Base-by-base conservation (phyloP, 139 green algal species). In the Eudorina sp. region DNA sequence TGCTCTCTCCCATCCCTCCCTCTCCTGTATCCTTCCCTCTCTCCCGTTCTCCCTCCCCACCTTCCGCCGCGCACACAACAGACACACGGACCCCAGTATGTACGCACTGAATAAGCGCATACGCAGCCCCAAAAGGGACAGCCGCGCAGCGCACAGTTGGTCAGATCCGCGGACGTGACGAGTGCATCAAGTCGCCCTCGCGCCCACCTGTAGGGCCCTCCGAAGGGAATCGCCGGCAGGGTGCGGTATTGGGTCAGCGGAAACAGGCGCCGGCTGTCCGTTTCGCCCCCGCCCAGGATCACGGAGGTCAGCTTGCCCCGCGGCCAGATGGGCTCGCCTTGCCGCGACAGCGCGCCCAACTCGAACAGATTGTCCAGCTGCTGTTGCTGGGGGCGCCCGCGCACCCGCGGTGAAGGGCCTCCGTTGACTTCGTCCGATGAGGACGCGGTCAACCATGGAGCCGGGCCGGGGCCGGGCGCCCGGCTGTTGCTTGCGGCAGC, bases 201-300 rank as follows among this genome's bases (percentile, higher is more conserved):
- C 6, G 45, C 64, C 25, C 29, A 88, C 82, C 82, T 66, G 90
- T 99, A 99, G 13, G 96, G 93, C 5, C 97, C 97, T 21, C 97
- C 97, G 79, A 99, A 98, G n/a, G 97, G 97, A 45, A 99, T 95
- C 23, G 97, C 96, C 7, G 96, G 96, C 91, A 98, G 97, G 6
- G 96, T 96, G 4, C 96, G 90, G 48, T 91, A 91, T 89, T 98
- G 96, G 21, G 96, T 98, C 29, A 98, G 92, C 21, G 95, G 95
- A 83, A 96, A 97, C 58, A 98, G 91, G 41, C 95, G 92, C 3
- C 82, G 74, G 53, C 36, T 80, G 78, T 84, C 69, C 6, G 78
- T 62, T 60, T 80, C 62, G 46, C 82, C 85, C 36, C 85, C 85
- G 19, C 85, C 85, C 43, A 89, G 46, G 0, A 89, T 46, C 23